Evolutionary conservation across 768 basidiomycete genomes (phyloP).

Genomic region (Leccinum aurantiacum): DNA sequence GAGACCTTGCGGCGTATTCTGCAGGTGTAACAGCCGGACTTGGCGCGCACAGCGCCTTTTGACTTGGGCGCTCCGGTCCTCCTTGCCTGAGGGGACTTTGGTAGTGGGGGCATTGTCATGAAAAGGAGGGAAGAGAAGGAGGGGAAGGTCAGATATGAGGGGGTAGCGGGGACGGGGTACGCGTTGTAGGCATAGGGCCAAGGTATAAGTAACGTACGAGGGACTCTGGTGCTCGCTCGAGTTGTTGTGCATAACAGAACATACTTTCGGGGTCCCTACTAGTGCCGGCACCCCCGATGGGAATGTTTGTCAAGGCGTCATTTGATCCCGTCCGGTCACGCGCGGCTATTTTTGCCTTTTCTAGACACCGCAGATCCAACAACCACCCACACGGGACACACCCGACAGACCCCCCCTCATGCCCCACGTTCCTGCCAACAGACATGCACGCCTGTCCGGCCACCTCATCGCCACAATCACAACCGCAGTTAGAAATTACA

Average conservation of each 20-base stretch:
- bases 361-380: constrained; percentile 22
- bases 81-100: constrained; percentile 42
- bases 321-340: constrained; percentile 27
- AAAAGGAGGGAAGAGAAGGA: neutral
- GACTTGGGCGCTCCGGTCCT: constrained; percentile 61
- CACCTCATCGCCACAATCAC: constrained; percentile 12
- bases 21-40: constrained; percentile 89
- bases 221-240: constrained; percentile 2
- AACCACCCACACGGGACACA: neutral
- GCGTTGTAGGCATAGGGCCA: constrained; percentile 24
- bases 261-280: constrained; percentile 21
- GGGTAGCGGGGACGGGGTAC: constrained; percentile 15
- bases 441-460: neutral
- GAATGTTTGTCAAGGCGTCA: constrained; percentile 18
- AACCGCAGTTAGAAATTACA: neutral
- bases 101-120: constrained; percentile 34
- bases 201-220: constrained; percentile 36
- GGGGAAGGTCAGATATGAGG: neutral
- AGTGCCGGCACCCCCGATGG: constrained; percentile 22
- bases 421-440: neutral
- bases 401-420: neutral
- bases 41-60: constrained; percentile 81
- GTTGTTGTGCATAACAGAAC: constrained; percentile 5
- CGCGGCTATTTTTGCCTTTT: constrained; percentile 22
- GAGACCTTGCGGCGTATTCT: constrained; percentile 79